These are phyloP conservation scores for Anastatica hierochuntica DNA, from an alignment of 345 rosid genomes.

Conservation along the genomic window DNA sequence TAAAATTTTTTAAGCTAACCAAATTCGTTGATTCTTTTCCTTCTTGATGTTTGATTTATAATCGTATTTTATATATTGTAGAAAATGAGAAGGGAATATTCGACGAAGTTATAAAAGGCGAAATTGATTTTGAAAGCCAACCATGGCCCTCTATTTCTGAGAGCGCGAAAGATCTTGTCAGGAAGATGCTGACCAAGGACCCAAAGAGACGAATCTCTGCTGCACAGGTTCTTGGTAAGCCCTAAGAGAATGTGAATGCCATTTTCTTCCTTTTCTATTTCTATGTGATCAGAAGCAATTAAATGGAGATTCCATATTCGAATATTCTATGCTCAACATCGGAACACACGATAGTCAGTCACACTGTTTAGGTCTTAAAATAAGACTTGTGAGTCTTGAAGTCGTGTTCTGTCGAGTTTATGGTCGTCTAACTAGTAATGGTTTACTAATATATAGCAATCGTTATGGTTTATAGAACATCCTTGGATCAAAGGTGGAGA, in stretches of 20 bases:
- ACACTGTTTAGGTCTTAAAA: background rate
- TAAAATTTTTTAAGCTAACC: background rate
- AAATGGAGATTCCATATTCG: background rate
- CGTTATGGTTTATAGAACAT: conserved; percentile 41
- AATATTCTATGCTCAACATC: too few relatives aligned
- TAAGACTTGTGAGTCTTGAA: background rate
- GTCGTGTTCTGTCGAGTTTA: background rate
- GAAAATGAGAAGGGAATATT: conserved; percentile 25
- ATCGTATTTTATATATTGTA: background rate
- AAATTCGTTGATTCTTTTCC: background rate
- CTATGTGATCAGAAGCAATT: background rate
- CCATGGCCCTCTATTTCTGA: conserved; percentile 70
- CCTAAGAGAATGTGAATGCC: background rate
- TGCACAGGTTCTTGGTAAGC: conserved; percentile 67
- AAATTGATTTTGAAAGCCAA: conserved; percentile 44
- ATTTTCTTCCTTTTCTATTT: too few relatives aligned
- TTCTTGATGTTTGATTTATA: background rate
- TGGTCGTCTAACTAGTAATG: background rate
- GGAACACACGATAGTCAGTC: background rate
- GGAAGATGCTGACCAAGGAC: conserved; percentile 61
- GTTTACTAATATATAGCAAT: background rate
- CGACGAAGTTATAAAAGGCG: conserved; percentile 32
- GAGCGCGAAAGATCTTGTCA: conserved; percentile 63
- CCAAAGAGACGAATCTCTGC: conserved; percentile 56
- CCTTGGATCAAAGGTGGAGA: conserved; percentile 63